A percentile compares a stretch with the other conserved stretches of the same genome.
Conservation (phyloP, 108 stramenopile genomes). For the Skeletonema tropicum region DNA sequence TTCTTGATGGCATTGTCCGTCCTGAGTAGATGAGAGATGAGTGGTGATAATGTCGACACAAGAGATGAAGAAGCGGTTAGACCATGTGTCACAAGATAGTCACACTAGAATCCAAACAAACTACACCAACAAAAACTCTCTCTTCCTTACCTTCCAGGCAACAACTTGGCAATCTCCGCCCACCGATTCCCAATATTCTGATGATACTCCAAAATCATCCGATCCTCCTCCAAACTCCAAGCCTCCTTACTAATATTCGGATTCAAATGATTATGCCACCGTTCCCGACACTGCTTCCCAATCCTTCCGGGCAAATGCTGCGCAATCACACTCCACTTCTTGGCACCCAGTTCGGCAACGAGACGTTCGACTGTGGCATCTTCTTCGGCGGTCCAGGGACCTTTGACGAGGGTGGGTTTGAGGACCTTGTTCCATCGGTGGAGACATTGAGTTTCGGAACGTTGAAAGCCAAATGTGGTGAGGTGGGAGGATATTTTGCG, state of each 20-base stretch:
- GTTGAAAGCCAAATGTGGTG: constrained; percentile 14
- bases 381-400: constrained; percentile 92
- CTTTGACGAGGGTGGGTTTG: constrained; percentile 79
- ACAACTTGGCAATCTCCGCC: constrained; percentile 89
- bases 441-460: constrained; percentile 77
- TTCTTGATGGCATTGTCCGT: constrained; percentile 99
- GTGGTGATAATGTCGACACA: neutral
- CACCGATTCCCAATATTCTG: constrained; percentile 75
- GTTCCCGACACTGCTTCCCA: constrained; percentile 97
- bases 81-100: too few relatives aligned
- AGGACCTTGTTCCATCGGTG: constrained; percentile 78
- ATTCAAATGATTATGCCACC: constrained; percentile 97
- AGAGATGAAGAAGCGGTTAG: neutral
- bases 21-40: constrained; percentile 44
- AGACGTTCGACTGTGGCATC: constrained; percentile 81
- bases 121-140: constrained; percentile 2
- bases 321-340: constrained; percentile 91
- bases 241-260: constrained; percentile 90
- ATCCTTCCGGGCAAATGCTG: constrained; percentile 86
- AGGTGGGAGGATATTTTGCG: constrained; percentile 62
- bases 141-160: constrained; percentile 81
- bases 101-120: too few relatives aligned
- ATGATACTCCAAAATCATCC: constrained; percentile 74
- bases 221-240: constrained; percentile 92
- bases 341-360: constrained; percentile 67